Conservation (phyloP, 768 basidiomycete genomes). For the Pleurotus cornucopiae region DNA sequence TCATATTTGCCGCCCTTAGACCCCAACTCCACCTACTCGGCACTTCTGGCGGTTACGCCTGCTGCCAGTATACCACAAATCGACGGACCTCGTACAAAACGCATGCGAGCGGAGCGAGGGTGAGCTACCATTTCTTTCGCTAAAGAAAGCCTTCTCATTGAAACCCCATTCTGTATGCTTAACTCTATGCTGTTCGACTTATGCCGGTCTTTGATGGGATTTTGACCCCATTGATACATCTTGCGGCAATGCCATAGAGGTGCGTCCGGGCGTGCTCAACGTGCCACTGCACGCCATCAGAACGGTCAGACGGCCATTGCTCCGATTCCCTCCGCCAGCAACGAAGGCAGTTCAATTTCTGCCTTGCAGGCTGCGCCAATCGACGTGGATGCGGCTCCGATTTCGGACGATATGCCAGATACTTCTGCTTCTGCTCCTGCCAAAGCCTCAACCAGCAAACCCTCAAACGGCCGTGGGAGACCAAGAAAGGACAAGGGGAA, state of each 20-base stretch:
- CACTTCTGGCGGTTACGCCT: conserved; percentile 63
- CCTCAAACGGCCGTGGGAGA: conserved; percentile 25
- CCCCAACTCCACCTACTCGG: conserved; percentile 86
- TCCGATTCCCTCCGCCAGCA: conserved; percentile 29
- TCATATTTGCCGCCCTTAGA: conserved; percentile 83
- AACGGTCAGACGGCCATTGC: conserved; percentile 34
- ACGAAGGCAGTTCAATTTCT: conserved; percentile 34
- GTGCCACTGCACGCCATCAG: conserved; percentile 65
- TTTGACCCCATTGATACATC: not conserved
- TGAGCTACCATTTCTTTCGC: conserved; percentile 32
- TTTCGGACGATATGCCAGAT: conserved; percentile 55
- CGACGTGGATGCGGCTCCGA: conserved; percentile 47
- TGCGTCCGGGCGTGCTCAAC: conserved; percentile 64
- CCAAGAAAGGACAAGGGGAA: conserved; percentile 51
- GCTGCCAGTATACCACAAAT: conserved; percentile 48
- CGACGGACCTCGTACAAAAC: conserved; percentile 68
- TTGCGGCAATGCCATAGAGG: conserved; percentile 32
- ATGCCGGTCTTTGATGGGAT: not conserved
- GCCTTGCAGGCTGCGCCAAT: conserved; percentile 35
- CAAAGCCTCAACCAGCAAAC: conserved; percentile 32
- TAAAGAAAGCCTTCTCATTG: not conserved
- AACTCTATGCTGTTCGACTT: not conserved
- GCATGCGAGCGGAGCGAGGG: conserved; percentile 71
- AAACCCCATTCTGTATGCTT: not conserved
- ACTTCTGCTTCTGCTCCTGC: conserved; percentile 64